Evolutionary conservation across 176 grass and related monocot species (phyloP), one percentile per base, ranked within the genome.

Genomic region (Eragrostis nindensis): DNA sequence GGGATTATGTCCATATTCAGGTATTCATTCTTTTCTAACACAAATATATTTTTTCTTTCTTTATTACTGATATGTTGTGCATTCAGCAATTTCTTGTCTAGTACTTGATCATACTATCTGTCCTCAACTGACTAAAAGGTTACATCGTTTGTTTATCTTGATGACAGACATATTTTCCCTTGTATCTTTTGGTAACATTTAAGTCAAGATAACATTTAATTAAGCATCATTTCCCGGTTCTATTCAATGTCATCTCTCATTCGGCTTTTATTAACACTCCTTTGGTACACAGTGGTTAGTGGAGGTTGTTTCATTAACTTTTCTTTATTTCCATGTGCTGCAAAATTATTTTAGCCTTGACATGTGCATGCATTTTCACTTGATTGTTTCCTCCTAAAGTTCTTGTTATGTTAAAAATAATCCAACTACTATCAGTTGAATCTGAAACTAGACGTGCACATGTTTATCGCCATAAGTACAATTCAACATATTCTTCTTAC

Each of bases 1-100:
- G 92, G 25, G 76, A 91, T 84, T 89, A 94, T 77, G 17, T 70
- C 0, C 89, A 94, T 68, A 94, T 86, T 75, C 92, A 94, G 86
- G 89, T 93, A 74, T 78, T 41, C 39, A 67, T 59, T 56, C 62
- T 76, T 66, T 49, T 54, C 14, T 66, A 57, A 43, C 22, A 46
- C 5, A 36, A 22, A 24, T 67, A 55, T 32, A 44, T 32, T 5
- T 44, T 19, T 59, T 27, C 3, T 59, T 3, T 56, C 5, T 52
- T 26, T 52, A 26, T 52, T 50, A 55, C 36, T 65, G 62, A 19
- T 38, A 38, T 9, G 16, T 8, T 36, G 5, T 18, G 29, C 6
- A 36, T 13, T 25, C 9, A 61, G 24, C 10, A 61, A 14, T 14
- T 8, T 13, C 24, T 61, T 24, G 57, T 12, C n/a, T 27, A 10